Evolutionary conservation across 495 filamentous ascomycete genomes (phyloP).

Genomic region (Penicillium argentinense): DNA sequence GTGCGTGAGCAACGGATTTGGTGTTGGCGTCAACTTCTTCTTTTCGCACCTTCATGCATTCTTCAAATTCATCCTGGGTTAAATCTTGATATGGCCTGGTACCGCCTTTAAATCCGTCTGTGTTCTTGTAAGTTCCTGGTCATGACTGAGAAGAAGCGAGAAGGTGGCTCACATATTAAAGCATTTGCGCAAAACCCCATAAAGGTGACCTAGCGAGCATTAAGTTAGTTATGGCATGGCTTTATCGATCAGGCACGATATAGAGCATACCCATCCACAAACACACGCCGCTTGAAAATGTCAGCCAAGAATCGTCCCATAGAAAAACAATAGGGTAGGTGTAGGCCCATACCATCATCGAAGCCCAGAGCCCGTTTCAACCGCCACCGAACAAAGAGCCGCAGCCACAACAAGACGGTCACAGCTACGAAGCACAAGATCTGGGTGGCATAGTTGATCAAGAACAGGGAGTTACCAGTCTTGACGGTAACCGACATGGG

Average conservation of each 20-base stretch:
- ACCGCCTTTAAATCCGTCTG: neutral
- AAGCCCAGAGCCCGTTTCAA: conserved; percentile 4
- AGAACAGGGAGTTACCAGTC: conserved; percentile 1
- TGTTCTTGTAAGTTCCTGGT: neutral
- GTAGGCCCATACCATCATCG: conserved; percentile 12
- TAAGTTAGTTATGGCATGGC: neutral
- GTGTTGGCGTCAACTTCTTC: neutral
- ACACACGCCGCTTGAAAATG: neutral
- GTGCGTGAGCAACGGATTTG: neutral
- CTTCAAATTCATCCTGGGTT: neutral
- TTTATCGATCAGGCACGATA: neutral
- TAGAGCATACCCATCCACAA: conserved; percentile 2
- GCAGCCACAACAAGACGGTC: conserved; percentile 8
- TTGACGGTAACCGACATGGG: conserved; percentile 3
- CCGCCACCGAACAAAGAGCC: conserved; percentile 11
- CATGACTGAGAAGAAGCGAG: neutral
- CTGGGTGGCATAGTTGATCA: conserved; percentile 6
- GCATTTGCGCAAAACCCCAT: conserved; percentile 9
- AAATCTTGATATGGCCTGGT: neutral
- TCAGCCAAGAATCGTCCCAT: too few species aligned
- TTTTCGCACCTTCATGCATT: conserved; percentile 1
- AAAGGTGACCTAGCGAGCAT: conserved; percentile 4
- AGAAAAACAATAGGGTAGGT: neutral
- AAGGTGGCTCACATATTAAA: conserved; percentile 5
- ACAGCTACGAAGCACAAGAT: conserved; percentile 9